phyloP scores from a whole-genome alignment of 2,329 filamentous ascomycete species.

The Dothideomycetes sp. region DNA sequence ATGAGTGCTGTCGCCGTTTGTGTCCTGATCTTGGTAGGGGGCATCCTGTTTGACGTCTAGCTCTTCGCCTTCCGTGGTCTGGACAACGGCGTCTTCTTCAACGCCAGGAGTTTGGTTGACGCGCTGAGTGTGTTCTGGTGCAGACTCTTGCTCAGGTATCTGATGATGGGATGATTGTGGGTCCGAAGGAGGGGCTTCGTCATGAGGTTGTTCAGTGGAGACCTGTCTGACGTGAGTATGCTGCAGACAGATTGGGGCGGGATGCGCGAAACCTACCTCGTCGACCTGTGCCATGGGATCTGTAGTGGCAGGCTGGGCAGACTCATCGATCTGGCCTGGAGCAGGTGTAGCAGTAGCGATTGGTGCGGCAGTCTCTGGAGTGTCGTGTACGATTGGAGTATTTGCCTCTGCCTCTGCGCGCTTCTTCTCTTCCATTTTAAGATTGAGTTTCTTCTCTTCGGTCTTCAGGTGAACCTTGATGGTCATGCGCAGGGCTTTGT shows the following conservation, averaged over 20 bases:
- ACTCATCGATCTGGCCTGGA: too few relatives aligned
- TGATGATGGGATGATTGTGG: too few relatives aligned
- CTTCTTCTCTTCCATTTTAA: conserved; percentile 87
- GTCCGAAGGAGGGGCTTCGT: not conserved
- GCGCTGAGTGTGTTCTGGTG: not conserved
- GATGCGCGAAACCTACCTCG: not conserved
- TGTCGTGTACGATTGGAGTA: conserved; percentile 12
- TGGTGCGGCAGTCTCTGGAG: conserved; percentile 14
- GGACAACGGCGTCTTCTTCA: conserved; percentile 4
- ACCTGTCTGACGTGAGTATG: conserved; percentile 1
- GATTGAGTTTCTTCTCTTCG: conserved; percentile 79
- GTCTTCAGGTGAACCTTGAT: conserved; percentile 85
- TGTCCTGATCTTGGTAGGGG: conserved; percentile 2
- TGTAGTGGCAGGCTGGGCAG: not conserved
- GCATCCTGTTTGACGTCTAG: not conserved
- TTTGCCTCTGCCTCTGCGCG: conserved; percentile 15
- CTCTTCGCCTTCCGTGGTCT: conserved; percentile 3
- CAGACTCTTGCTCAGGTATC: too few relatives aligned
- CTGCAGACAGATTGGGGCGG: not conserved
- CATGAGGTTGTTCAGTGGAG: conserved; percentile 1
- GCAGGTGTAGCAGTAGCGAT: conserved; percentile 10
- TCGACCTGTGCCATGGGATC: conserved; percentile 6
- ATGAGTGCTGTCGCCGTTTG: not conserved
- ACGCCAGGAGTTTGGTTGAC: not conserved
- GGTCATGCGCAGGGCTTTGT: conserved; percentile 85